Evolutionary conservation across 2,329 filamentous ascomycete species (phyloP), one percentile per base, ranked within the genome.

Genomic region (Clarireedia hainanense): DNA sequence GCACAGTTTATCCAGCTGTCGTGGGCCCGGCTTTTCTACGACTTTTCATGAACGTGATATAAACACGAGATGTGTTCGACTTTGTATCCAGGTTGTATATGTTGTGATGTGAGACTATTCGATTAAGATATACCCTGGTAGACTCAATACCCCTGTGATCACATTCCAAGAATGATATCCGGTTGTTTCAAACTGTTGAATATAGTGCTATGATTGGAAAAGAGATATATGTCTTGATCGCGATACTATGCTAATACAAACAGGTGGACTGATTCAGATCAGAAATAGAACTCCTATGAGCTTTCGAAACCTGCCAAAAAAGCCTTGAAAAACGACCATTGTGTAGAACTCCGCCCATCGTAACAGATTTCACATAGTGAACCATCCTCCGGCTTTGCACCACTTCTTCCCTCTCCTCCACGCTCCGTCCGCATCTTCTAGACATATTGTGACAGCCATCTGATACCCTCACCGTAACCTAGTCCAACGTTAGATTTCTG

Each of bases 361-460:
- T 67, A 59, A 63, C 59, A 59, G 59, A 53, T 61, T 61, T 63
- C 60, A 42, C 36, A 57, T 58, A 59, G 61, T 57, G 54, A 55
- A 56, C 55, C 56, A 17, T 55, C 48, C 37, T 47, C 54, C 52
- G 57, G 42, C 45, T 43, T 23, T 9, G 43, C 51, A 30, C 37
- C 50, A 20, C 50, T n/a, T 56, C 48, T 46, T 7, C 49, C 37
- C 46, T 17, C 47, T 6, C 15, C 48, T 30, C 47, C n/a, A 34
- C 10, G 17, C 26, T 49, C 20, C 34, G 17, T 54, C 46, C 27
- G 17, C 37, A 50, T 24, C 37, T 60, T 71, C 77, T 86, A 95
- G 71, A 95, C 89, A 70, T 95, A 95, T 79, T 95, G 90, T 56
- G 89, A 89, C 74, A 95, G 74, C 91, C 90, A 95, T 76, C 89